These are phyloP conservation scores for Onygena corvina DNA, from an alignment of 2,329 filamentous ascomycete genomes.

Conservation along the genomic window DNA sequence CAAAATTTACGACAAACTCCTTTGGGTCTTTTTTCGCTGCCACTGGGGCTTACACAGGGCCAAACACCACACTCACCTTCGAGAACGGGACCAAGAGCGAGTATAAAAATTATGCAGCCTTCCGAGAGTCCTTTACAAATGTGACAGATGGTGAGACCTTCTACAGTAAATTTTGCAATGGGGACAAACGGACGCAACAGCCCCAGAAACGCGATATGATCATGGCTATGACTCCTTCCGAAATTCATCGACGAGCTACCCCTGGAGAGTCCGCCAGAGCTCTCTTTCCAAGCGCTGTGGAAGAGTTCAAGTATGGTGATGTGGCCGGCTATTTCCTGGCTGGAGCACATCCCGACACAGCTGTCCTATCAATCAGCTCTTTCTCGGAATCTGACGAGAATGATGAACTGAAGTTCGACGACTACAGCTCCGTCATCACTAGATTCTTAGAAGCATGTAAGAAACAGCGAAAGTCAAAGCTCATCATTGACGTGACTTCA, in stretches of 20 bases:
- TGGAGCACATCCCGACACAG: slow-evolving; percentile 31
- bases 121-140: slow-evolving; percentile 23
- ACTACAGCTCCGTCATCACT: slow-evolving; percentile 31
- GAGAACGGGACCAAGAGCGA: slow-evolving; percentile 22
- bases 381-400: slow-evolving; percentile 23
- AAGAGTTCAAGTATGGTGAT: slow-evolving; percentile 25
- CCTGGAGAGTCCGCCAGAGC: slow-evolving; percentile 6
- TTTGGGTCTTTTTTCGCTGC: slow-evolving; percentile 12
- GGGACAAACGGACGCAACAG: slow-evolving; percentile 12
- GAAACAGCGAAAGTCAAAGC: slow-evolving; percentile 42
- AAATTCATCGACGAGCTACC: slow-evolving; percentile 12
- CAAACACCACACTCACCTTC: slow-evolving; percentile 22
- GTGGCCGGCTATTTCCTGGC: slow-evolving; percentile 37
- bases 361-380: slow-evolving; percentile 34
- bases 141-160: slow-evolving; percentile 31
- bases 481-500: slow-evolving; percentile 51
- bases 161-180: slow-evolving; percentile 29
- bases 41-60: slow-evolving; percentile 19
- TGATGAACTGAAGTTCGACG: slow-evolving; percentile 1
- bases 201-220: slow-evolving; percentile 8
- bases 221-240: background rate
- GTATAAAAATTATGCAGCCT: slow-evolving; percentile 20
- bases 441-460: slow-evolving; percentile 39
- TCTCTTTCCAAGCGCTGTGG: slow-evolving; percentile 30
- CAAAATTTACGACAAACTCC: slow-evolving; percentile 8